Conservation (phyloP, 2,329 filamentous ascomycete genomes). For the Pyrenophora teres region DNA sequence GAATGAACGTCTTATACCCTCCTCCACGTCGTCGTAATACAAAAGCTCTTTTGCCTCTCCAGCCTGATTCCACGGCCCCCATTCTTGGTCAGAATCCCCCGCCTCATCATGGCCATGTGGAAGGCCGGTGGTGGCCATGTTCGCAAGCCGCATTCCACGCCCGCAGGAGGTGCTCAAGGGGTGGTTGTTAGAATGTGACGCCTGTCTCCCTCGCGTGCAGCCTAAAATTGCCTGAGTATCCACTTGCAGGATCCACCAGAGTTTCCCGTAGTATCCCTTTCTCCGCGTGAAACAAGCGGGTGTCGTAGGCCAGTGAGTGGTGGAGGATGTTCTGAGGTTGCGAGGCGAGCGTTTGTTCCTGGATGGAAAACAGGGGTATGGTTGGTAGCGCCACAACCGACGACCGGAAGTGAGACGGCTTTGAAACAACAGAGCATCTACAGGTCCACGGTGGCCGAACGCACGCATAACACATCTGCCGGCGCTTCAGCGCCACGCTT, state of each 20-base stretch:
- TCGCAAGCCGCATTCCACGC: conserved; percentile 29
- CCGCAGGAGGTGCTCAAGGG: conserved; percentile 21
- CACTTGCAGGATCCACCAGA: conserved; percentile 31
- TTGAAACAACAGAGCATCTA: conserved; percentile 18
- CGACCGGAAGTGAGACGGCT: conserved; percentile 27
- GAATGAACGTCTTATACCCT: conserved; percentile 39
- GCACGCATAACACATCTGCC: conserved; percentile 18
- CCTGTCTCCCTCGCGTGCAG: conserved; percentile 30
- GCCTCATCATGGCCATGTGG: conserved; percentile 25
- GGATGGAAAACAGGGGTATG: conserved; percentile 22
- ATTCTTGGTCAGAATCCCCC: conserved; percentile 31
- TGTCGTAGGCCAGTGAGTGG: conserved; percentile 34
- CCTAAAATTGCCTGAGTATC: conserved; percentile 27
- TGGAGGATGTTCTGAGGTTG: conserved; percentile 30
- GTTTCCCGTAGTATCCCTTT: conserved; percentile 24
- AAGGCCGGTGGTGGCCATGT: conserved; percentile 27
- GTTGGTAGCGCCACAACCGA: conserved; percentile 37
- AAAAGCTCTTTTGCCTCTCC: conserved; percentile 28
- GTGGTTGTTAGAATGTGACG: conserved; percentile 36
- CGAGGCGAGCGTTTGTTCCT: conserved; percentile 35
- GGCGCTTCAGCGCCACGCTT: conserved; percentile 38
- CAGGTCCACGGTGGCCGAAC: conserved; percentile 30
- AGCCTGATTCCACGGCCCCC: conserved; percentile 21
- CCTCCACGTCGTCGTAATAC: conserved; percentile 20
- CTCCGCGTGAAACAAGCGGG: conserved; percentile 42